Evolutionary conservation across 495 filamentous ascomycete genomes (phyloP).

Genomic region (Parmelia sp.): DNA sequence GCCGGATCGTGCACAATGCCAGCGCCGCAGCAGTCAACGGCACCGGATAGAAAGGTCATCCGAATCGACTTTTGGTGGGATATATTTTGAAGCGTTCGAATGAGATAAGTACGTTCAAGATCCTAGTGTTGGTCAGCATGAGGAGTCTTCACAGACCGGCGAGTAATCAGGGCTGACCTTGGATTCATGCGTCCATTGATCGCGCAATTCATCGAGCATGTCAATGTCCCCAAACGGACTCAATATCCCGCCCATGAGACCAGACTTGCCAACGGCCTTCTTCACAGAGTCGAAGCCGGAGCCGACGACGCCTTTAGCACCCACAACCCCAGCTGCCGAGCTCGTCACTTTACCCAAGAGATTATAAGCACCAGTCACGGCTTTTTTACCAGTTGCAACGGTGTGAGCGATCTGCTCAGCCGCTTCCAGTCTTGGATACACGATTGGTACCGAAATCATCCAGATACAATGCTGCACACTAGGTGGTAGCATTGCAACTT

Average conservation of each 20-base stretch:
- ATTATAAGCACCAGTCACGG: slow-evolving; percentile 91
- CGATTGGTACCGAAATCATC: slow-evolving; percentile 84
- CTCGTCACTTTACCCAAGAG: slow-evolving; percentile 88
- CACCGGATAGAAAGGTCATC: slow-evolving; percentile 93
- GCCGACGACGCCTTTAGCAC: slow-evolving; percentile 83
- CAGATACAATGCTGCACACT: slow-evolving; percentile 93
- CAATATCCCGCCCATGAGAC: slow-evolving; percentile 87
- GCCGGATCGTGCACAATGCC: slow-evolving; percentile 91
- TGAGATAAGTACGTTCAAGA: slow-evolving; percentile 91
- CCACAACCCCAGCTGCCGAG: slow-evolving; percentile 88
- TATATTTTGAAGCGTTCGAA: slow-evolving; percentile 91
- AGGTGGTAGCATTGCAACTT: slow-evolving; percentile 83
- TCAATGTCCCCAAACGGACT: slow-evolving; percentile 98
- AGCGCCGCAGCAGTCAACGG: slow-evolving; percentile 86
- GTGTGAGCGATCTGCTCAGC: slow-evolving; percentile 85
- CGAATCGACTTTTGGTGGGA: slow-evolving; percentile 86
- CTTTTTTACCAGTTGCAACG: slow-evolving; percentile 91
- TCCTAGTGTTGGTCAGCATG: slow-evolving; percentile 45
- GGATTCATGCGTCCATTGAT: slow-evolving; percentile 96
- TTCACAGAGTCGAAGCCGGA: slow-evolving; percentile 92
- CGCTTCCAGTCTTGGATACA: slow-evolving; percentile 87
- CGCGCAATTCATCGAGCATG: slow-evolving; percentile 84
- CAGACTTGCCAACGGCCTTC: slow-evolving; percentile 88
- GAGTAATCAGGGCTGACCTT: slow-evolving; percentile 49
- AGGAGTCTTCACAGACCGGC: not conserved